A percentile compares a stretch with the other conserved stretches of the same genome.
Evolutionary conservation across 441 rosid genomes (phyloP).

Genomic region (Populus hybrid): DNA sequence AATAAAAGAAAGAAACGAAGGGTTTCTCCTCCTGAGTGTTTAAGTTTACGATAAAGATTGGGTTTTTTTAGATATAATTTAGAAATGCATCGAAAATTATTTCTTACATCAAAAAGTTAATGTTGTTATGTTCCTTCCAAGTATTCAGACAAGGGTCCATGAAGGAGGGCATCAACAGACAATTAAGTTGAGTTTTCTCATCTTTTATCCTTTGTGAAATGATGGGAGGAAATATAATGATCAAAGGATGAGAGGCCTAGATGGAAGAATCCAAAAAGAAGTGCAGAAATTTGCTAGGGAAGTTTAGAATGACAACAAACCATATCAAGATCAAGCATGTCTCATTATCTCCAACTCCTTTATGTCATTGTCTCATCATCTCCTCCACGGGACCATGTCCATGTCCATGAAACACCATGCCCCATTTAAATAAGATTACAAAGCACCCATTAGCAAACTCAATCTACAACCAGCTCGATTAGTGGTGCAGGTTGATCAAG

Average conservation of each 20-base stretch:
- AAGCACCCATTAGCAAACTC: neutral
- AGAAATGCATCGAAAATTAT: too few relatives aligned
- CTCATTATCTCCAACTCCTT: slow-evolving; percentile 21
- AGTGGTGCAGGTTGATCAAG: neutral
- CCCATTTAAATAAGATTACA: slow-evolving; percentile 11
- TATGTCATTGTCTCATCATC: slow-evolving; percentile 27
- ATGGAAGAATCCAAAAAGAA: slow-evolving; percentile 45
- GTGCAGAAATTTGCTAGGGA: slow-evolving; percentile 14
- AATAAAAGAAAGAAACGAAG: neutral
- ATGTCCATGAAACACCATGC: slow-evolving; percentile 29
- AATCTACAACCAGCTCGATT: slow-evolving; percentile 1
- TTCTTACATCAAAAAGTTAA: too few relatives aligned
- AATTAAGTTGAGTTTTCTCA: neutral
- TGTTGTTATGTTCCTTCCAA: too few relatives aligned
- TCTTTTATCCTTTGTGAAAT: neutral
- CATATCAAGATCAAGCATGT: slow-evolving; percentile 24
- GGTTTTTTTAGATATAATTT: too few relatives aligned
- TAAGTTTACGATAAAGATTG: too few relatives aligned
- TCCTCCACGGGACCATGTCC: slow-evolving; percentile 14
- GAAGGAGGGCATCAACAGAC: neutral
- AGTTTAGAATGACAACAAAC: slow-evolving; percentile 11
- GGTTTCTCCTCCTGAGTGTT: neutral
- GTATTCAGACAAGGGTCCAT: neutral
- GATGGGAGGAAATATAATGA: neutral
- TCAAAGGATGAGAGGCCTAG: slow-evolving; percentile 7